phyloP scores from a whole-genome alignment of 2,329 filamentous ascomycete species.

The Fonsecaea pedrosoi region DNA sequence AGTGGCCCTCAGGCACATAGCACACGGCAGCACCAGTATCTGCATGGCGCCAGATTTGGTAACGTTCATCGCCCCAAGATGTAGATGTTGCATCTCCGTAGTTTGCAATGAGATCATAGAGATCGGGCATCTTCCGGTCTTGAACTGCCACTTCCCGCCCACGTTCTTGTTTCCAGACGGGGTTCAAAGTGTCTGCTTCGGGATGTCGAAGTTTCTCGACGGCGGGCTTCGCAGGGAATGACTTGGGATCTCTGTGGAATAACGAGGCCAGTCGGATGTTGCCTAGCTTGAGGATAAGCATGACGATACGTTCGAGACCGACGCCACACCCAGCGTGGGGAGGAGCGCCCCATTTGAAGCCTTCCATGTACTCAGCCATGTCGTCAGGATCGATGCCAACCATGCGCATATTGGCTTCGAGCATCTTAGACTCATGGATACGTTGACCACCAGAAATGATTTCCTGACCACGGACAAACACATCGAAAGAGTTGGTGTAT shows the following conservation, averaged over 20 bases:
- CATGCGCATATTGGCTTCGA: conserved; percentile 78
- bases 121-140: conserved; percentile 67
- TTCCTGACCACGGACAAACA: conserved; percentile 91
- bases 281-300: conserved; percentile 82
- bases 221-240: conserved; percentile 72
- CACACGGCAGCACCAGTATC: conserved; percentile 82
- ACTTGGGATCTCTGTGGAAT: conserved; percentile 88
- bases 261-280: conserved; percentile 88
- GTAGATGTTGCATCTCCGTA: conserved; percentile 95
- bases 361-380: conserved; percentile 89
- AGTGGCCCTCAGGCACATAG: conserved; percentile 77
- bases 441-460: conserved; percentile 91
- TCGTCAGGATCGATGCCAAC: conserved; percentile 77
- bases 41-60: conserved; percentile 83
- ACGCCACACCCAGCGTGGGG: conserved; percentile 91
- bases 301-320: conserved; percentile 85
- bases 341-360: conserved; percentile 85
- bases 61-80: conserved; percentile 89
- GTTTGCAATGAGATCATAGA: conserved; percentile 91
- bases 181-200: conserved; percentile 80
- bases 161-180: conserved; percentile 61
- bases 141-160: conserved; percentile 54
- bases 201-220: conserved; percentile 77
- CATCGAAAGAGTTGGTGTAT: conserved; percentile 91
- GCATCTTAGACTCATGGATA: conserved; percentile 78